Base-by-base conservation (phyloP, 2,329 filamentous ascomycete genomes). In the Cephalotrichum gorgonifer region DNA sequence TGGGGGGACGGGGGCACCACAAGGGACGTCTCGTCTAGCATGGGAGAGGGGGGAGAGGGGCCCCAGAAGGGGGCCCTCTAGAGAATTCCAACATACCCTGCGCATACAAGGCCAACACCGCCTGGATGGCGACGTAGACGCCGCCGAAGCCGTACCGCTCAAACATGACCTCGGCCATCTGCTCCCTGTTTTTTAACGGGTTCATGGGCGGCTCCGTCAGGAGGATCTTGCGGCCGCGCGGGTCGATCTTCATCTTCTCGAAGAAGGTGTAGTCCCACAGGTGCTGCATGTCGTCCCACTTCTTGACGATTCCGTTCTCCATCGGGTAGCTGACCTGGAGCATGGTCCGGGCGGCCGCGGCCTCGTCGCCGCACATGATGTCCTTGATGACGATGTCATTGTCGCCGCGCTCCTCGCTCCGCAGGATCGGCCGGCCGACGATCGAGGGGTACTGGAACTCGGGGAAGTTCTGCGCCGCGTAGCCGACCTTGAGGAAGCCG, bases 241-340 rank as follows among this genome's bases (percentile, higher is more conserved):
- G 81, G 65, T 97, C 87, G 58, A 98, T 75, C 68, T 89, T 82
- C 80, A 98, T 87, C 80, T 97, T 97, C 67, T 98, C 91, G 69
- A 80, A 85, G 68, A 98, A 98, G 23, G 93, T 98, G 68, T 94
- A 97, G 72, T 98, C 91, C 93, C 93, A 98, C 50, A 98, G 83
- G 64, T 97, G 91, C 74, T 95, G 88, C 93, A 98, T 98, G 68
- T 98, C 93, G 59, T 98, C 93, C 93, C 93, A 98, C 64, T 89
- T 90, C 79, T 96, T 97, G 57, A 98, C 89, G 61, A 98, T 97
- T 61, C 93, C 93, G 67, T 98, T 98, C 70, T 98, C 93, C 93
- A 98, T 98, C 58, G 93, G 93, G 67, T 98, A 98, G 68, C 86
- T 95, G 64, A 98, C 94, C 69, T 98, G 93, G 53, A 98, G 82